Base-by-base conservation (phyloP, 257 asterid genomes). In the Salvia hispanica region DNA sequence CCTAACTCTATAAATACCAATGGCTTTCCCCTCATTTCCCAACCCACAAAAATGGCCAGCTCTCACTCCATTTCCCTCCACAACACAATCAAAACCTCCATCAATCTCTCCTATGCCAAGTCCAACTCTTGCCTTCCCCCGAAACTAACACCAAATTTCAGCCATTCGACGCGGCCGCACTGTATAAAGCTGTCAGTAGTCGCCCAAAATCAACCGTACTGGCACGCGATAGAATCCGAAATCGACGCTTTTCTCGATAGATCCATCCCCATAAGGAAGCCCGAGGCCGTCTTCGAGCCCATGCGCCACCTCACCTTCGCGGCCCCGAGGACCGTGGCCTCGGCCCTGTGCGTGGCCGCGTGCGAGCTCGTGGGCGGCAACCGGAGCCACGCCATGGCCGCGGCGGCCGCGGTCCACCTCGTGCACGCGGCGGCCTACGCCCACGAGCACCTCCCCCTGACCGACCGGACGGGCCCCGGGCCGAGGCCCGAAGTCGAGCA, bases 321-420 rank as follows among this genome's bases (percentile, higher is more conserved):
- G 11, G 89, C 91, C 58, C 91, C 96, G 0, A 58, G 70, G 52
- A 80, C 89, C 68, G 73, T 78, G 31, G 91, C 96, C 0, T 76
- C 97, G 2, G 77, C 90, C 0, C 79, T 91, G 0, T 88, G 96
- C 72, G 76, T 86, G 44, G 96, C 97, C 0, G 96, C 93, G 0
- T 91, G 97, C 7, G 96, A 91, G 72, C 76, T 88, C 18, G 72
- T 86, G 1, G 88, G 96, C 31, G 87, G 96, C 0, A 82, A 76
- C 25, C 57, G 88, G 1, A 64, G 12, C 64, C 84, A 44, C 16
- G 92, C 95, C 52, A 52, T 85, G 82, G 85, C 81, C 1, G 91
- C 91, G 0, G 95, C 97, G 0, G n/a, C 88, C 0, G 91, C 96
- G 0, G 45, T 88, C 13, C 97, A 86, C 14, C 89, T 91, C 67